Conservation (phyloP, 2,329 filamentous ascomycete genomes). For the Cytospora piceae region DNA sequence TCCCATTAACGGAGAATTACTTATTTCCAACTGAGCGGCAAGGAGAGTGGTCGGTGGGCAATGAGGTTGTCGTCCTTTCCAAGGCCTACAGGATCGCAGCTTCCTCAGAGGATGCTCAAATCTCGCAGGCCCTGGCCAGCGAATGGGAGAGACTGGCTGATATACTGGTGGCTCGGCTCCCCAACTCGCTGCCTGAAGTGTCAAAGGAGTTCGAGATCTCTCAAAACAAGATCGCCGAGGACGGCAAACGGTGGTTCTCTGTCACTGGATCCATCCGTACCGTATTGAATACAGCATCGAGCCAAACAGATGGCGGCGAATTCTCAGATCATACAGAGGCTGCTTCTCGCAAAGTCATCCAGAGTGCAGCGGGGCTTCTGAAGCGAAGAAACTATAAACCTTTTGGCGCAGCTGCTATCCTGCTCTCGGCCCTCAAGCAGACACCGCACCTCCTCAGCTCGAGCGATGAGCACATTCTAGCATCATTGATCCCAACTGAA, state of each 20-base stretch:
- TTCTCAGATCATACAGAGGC: constrained; percentile 37
- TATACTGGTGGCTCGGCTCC: constrained; percentile 67
- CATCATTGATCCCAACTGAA: constrained; percentile 52
- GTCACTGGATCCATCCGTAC: constrained; percentile 53
- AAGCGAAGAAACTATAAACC: constrained; percentile 59
- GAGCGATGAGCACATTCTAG: constrained; percentile 41
- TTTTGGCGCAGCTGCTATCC: constrained; percentile 55
- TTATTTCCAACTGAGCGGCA: constrained; percentile 45
- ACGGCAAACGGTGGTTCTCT: constrained; percentile 70
- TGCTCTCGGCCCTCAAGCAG: constrained; percentile 47
- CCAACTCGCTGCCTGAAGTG: constrained; percentile 77
- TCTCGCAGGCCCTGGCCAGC: constrained; percentile 53
- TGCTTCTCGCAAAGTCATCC: constrained; percentile 42
- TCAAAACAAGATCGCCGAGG: constrained; percentile 68
- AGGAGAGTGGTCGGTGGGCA: constrained; percentile 45
- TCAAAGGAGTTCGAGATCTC: constrained; percentile 76
- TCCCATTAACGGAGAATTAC: constrained; percentile 60
- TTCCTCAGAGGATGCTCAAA: constrained; percentile 44
- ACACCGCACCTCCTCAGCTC: constrained; percentile 48
- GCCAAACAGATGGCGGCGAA: constrained; percentile 27
- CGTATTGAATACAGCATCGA: constrained; percentile 31
- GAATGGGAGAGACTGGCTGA: constrained; percentile 68
- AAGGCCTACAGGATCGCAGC: constrained; percentile 53
- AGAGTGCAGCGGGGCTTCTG: constrained; percentile 47
- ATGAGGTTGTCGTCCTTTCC: constrained; percentile 45